Evolutionary conservation across 768 basidiomycete species (phyloP).

Genomic region (Chlorophyllum brunneum): DNA sequence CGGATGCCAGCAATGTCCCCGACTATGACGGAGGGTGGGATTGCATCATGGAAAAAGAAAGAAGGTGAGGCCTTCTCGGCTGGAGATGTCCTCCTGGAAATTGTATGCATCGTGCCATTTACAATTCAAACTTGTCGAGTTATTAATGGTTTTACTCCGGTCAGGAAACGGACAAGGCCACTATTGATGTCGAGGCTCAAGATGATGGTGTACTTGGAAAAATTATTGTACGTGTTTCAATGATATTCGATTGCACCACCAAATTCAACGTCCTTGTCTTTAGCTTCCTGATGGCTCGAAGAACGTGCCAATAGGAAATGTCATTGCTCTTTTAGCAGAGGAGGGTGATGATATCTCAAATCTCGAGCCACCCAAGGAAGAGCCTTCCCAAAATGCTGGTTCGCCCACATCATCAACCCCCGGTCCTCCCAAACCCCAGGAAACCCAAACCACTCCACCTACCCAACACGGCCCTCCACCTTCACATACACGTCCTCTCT

Average conservation of each 20-base stretch:
- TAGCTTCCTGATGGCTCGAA: constrained; percentile 68
- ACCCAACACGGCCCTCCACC: constrained; percentile 29
- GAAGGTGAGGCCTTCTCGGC: constrained; percentile 76
- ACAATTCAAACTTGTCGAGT: constrained; percentile 1
- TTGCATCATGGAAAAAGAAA: constrained; percentile 86
- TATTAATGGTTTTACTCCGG: background rate
- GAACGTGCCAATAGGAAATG: constrained; percentile 80
- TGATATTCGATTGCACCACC: background rate
- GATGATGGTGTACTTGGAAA: constrained; percentile 94
- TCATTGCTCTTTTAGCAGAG: constrained; percentile 91
- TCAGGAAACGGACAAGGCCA: constrained; percentile 93
- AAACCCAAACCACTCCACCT: constrained; percentile 26
- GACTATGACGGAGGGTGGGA: constrained; percentile 94
- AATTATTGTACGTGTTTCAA: constrained; percentile 64
- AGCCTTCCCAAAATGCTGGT: constrained; percentile 21
- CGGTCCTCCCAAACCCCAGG: constrained; percentile 22
- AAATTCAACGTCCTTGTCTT: background rate
- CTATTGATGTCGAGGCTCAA: constrained; percentile 98
- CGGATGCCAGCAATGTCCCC: constrained; percentile 96
- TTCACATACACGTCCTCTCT: constrained; percentile 66
- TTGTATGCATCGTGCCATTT: constrained; percentile 48
- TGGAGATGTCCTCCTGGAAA: constrained; percentile 87
- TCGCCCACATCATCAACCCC: constrained; percentile 28
- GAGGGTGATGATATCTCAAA: constrained; percentile 94
- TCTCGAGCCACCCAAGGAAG: constrained; percentile 60